Conservation (phyloP, 345 rosid genomes). For the Brassica nigra region DNA sequence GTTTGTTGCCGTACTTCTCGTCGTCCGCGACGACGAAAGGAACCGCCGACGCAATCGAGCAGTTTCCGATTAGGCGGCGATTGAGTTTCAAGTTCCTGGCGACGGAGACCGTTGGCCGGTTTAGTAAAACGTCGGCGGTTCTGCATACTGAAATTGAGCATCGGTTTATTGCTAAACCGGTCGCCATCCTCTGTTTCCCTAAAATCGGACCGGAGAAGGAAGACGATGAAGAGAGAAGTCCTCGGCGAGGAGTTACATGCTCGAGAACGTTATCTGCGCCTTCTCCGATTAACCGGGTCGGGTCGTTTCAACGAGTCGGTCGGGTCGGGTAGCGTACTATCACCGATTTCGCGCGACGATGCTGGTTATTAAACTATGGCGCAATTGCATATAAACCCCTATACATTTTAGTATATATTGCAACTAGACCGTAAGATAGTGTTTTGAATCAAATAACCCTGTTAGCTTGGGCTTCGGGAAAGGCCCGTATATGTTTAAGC, state of each 20-base stretch:
- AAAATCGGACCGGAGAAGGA: not conserved
- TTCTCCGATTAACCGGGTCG: slow-evolving; percentile 15
- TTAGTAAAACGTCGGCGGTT: not conserved
- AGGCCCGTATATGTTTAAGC: not conserved
- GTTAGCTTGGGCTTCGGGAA: not conserved
- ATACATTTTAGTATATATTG: not conserved
- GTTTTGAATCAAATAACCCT: not conserved
- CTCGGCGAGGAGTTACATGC: not conserved
- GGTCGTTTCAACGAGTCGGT: not conserved
- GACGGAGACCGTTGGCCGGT: slow-evolving; percentile 20
- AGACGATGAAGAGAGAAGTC: not conserved
- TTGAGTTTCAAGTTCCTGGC: slow-evolving; percentile 25
- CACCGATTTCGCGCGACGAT: slow-evolving; percentile 12
- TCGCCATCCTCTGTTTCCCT: slow-evolving; percentile 15
- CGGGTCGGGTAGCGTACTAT: not conserved
- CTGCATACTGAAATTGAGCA: slow-evolving; percentile 29
- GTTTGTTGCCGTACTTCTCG: slow-evolving; percentile 70
- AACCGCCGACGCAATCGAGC: slow-evolving; percentile 34
- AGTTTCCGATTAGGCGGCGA: slow-evolving; percentile 35
- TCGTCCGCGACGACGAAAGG: slow-evolving; percentile 61
- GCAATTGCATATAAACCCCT: slow-evolving; percentile 10
- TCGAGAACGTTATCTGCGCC: not conserved
- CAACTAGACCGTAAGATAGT: not conserved
- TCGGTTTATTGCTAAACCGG: slow-evolving; percentile 37
- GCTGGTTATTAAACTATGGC: not conserved